phyloP scores from a whole-genome alignment of 1,284 basidiomycete genomes.

The Chalciporus sp. region DNA sequence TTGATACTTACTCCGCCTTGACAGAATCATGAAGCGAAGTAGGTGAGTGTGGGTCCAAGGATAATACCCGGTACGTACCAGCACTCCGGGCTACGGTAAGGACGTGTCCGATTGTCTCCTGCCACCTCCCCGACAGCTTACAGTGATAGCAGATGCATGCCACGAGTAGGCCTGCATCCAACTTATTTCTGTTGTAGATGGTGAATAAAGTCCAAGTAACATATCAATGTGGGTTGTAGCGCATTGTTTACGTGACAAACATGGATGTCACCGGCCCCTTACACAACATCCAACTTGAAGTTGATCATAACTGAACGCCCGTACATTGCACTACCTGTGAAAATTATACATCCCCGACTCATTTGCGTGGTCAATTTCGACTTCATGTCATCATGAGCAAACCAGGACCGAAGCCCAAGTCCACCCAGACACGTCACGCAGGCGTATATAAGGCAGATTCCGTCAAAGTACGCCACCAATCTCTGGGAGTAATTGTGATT shows the following conservation, averaged over 20 bases:
- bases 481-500: constrained; percentile 19
- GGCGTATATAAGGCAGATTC: constrained; percentile 70
- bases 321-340: not conserved
- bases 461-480: constrained; percentile 51
- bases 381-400: constrained; percentile 45
- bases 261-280: not conserved
- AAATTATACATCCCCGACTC: not conserved
- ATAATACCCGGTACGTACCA: too few species aligned
- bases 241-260: not conserved
- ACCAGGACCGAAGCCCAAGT: constrained; percentile 44
- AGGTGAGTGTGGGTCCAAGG: too few species aligned
- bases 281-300: not conserved
- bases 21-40: too few species aligned
- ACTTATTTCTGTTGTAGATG: too few species aligned
- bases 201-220: too few species aligned
- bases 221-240: too few species aligned
- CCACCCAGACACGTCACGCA: constrained; percentile 47
- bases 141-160: too few species aligned
- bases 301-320: not conserved
- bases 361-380: not conserved
- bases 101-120: too few species aligned
- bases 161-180: too few species aligned
- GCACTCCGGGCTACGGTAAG: too few species aligned
- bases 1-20: too few species aligned
- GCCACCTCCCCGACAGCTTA: too few species aligned